A percentile compares a stretch with the other conserved stretches of the same genome.
Evolutionary conservation across 2,329 filamentous ascomycete genomes (phyloP).

Genomic region (Lachnellula suecica): DNA sequence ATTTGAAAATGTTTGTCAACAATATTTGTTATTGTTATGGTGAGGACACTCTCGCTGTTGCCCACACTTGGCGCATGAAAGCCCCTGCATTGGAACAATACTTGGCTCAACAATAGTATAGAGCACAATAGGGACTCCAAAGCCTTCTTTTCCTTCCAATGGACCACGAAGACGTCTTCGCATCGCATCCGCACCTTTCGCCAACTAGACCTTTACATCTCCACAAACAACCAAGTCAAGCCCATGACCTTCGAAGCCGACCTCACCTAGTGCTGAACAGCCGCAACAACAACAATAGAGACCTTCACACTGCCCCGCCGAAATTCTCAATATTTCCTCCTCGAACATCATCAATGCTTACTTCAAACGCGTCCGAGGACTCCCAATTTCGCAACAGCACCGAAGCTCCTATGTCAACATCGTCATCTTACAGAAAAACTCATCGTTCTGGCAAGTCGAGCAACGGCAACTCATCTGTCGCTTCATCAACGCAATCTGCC

Average conservation of each 20-base stretch:
- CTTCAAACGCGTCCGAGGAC: background rate
- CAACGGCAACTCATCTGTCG: background rate
- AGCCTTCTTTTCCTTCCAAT: background rate
- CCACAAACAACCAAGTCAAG: conserved; percentile 18
- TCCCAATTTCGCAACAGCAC: background rate
- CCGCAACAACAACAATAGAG: conserved; percentile 4
- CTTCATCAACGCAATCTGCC: conserved; percentile 8
- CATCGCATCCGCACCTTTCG: background rate
- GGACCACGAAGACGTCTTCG: conserved; percentile 3
- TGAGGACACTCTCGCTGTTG: too few species aligned
- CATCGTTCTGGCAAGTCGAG: conserved; percentile 4
- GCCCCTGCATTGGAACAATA: background rate
- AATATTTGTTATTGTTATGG: too few species aligned
- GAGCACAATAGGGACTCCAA: conserved; percentile 4
- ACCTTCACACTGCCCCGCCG: background rate
- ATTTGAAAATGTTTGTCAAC: too few species aligned
- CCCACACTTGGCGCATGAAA: conserved; percentile 3
- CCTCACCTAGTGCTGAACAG: background rate
- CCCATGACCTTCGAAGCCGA: conserved; percentile 6
- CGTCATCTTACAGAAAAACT: conserved; percentile 1
- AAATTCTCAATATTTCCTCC: conserved; percentile 10
- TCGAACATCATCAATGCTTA: conserved; percentile 12
- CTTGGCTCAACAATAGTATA: conserved; percentile 5
- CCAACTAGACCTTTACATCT: conserved; percentile 19
- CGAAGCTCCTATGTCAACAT: background rate